Percentiles rank a stretch among this genome's conserved stretches.
phyloP scores from a whole-genome alignment of 1,284 basidiomycete species.

The Jaminaea rosea region DNA sequence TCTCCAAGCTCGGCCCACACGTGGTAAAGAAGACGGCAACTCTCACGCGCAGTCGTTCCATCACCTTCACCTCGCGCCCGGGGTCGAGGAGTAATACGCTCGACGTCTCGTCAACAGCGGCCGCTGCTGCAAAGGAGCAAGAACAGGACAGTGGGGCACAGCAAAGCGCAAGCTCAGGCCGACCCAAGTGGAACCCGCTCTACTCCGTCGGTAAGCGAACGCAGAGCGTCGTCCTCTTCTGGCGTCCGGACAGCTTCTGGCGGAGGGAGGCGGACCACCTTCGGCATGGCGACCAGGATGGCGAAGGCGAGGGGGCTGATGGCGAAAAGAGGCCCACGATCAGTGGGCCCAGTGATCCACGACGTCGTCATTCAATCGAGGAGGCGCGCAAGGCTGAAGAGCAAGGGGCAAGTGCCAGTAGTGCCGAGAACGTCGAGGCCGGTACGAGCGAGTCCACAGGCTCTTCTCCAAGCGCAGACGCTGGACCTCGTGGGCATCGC shows the following conservation, averaged over 20 bases:
- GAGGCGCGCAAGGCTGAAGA: slow-evolving; percentile 12
- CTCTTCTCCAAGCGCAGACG: slow-evolving; percentile 8
- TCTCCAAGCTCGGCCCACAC: slow-evolving; percentile 36
- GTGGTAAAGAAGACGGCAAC: slow-evolving; percentile 25
- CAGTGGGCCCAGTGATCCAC: slow-evolving; percentile 6
- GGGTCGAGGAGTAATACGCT: neutral
- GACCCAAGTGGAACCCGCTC: slow-evolving; percentile 26
- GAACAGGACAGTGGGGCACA: slow-evolving; percentile 6
- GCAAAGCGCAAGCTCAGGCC: slow-evolving; percentile 5
- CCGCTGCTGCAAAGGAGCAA: neutral
- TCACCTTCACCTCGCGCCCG: slow-evolving; percentile 10
- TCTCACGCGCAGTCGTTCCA: slow-evolving; percentile 6
- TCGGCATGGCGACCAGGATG: slow-evolving; percentile 2
- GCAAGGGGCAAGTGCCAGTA: slow-evolving; percentile 2
- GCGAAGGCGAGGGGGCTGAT: no score
- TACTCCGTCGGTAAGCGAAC: slow-evolving; percentile 14
- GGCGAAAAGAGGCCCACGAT: no score
- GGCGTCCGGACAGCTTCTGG: slow-evolving; percentile 34
- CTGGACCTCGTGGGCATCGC: slow-evolving; percentile 7
- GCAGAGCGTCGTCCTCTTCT: slow-evolving; percentile 20
- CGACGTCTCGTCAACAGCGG: neutral
- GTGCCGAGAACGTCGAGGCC: neutral
- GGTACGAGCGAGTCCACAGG: neutral
- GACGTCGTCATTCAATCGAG: slow-evolving; percentile 10
- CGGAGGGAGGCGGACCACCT: slow-evolving; percentile 18